Percentiles rank a stretch among this genome's conserved stretches.
Conservation (phyloP, 2,329 filamentous ascomycete genomes). For the Ophiocordyceps camponoti-rufipedis region DNA sequence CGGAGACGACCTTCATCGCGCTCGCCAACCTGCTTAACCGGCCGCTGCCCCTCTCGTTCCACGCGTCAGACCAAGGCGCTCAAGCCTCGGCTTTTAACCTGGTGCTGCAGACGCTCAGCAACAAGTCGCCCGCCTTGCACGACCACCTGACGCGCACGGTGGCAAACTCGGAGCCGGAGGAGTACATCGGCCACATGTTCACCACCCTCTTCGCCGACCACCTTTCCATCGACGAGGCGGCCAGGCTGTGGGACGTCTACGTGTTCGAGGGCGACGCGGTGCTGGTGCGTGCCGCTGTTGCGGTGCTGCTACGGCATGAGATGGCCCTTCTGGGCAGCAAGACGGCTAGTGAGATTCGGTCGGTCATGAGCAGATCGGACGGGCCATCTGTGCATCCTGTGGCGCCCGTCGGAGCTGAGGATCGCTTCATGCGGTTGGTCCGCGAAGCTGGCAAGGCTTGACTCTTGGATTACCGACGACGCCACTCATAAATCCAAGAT, state of each 20-base stretch:
- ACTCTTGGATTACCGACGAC: neutral
- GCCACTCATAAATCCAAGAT: too few species aligned
- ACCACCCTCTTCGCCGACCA: slow-evolving; percentile 43
- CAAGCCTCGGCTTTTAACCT: slow-evolving; percentile 52
- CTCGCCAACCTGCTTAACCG: slow-evolving; percentile 66
- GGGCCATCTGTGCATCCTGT: slow-evolving; percentile 15
- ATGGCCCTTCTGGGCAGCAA: slow-evolving; percentile 30
- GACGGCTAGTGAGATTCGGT: slow-evolving; percentile 23
- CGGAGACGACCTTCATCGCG: slow-evolving; percentile 48
- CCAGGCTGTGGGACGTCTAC: slow-evolving; percentile 64
- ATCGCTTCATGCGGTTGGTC: slow-evolving; percentile 19
- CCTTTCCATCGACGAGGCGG: slow-evolving; percentile 50
- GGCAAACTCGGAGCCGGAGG: slow-evolving; percentile 24
- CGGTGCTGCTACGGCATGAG: slow-evolving; percentile 37
- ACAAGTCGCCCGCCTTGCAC: slow-evolving; percentile 46
- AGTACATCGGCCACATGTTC: slow-evolving; percentile 43
- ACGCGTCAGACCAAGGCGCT: slow-evolving; percentile 49
- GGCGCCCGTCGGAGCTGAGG: slow-evolving; percentile 27
- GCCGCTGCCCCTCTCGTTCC: slow-evolving; percentile 56
- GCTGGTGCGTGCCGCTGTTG: slow-evolving; percentile 53
- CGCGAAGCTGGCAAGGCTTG: slow-evolving; percentile 17
- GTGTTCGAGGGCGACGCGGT: slow-evolving; percentile 65
- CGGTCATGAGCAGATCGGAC: slow-evolving; percentile 15
- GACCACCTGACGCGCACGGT: slow-evolving; percentile 39
- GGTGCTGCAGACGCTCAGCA: slow-evolving; percentile 45